These are phyloP conservation scores for Colletotrichum gloeosporioides DNA, from an alignment of 2,329 filamentous ascomycete species.

Conservation along the genomic window DNA sequence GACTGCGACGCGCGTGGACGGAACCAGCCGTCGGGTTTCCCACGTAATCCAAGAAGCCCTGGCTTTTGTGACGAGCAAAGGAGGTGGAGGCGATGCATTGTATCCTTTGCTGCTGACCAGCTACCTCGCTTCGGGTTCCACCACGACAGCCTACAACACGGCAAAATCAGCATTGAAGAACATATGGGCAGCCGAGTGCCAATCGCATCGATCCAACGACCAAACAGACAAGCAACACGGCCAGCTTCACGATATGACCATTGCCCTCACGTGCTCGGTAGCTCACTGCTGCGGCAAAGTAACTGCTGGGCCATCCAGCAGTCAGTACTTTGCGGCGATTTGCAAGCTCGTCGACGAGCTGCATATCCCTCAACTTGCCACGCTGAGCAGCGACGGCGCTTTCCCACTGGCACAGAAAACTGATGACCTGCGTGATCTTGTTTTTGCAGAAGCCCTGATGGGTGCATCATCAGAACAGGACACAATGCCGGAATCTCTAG, in stretches of 20 bases:
- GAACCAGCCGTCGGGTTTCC: neutral
- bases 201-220: neutral
- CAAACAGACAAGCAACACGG: neutral
- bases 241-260: constrained; percentile 36
- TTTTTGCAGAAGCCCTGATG: constrained; percentile 51
- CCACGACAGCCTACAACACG: neutral
- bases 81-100: neutral
- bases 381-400: constrained; percentile 51
- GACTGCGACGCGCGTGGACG: neutral
- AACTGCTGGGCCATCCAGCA: constrained; percentile 37
- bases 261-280: constrained; percentile 48
- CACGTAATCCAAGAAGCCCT: constrained; percentile 13
- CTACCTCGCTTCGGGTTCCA: neutral
- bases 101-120: constrained; percentile 11
- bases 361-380: constrained; percentile 34
- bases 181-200: neutral
- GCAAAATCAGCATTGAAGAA: neutral
- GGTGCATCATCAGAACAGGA: neutral
- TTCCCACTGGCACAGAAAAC: constrained; percentile 59
- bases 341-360: constrained; percentile 44
- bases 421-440: constrained; percentile 57
- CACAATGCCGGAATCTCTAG: no score
- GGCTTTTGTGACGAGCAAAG: neutral
- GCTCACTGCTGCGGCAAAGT: constrained; percentile 53
- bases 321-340: constrained; percentile 42